Base-by-base conservation (phyloP, 2,329 filamentous ascomycete genomes). In the Sporothrix dimorphospora region DNA sequence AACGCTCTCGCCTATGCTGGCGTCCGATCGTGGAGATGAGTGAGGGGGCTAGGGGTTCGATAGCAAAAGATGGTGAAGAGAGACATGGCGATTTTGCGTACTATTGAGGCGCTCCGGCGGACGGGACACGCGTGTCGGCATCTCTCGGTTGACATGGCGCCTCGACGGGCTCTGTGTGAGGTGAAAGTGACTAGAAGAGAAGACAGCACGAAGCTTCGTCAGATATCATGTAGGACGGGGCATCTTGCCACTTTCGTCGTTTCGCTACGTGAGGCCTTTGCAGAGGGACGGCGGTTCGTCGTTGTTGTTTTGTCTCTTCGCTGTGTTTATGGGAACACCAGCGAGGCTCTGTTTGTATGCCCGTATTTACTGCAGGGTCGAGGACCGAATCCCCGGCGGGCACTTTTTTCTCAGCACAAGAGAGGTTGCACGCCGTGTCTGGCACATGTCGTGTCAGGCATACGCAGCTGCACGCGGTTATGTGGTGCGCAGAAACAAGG, bases 401-500 rank as follows among this genome's bases (percentile, higher is more conserved):
- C 55, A 40, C 42, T 30, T 24, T 38, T 14, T 0, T 14, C 1
- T 11, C 30, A 59, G 55, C 55, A 59, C 51, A 27, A 4, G 49
- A 16, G 2, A 45, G 9, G 9, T 12, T 45, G n/a, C 40, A 63
- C 61, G 8, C 9, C 16, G n/a, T 47, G 40, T 65, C 59, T 49
- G 45, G 57, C 59, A 65, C 45, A 55, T 66, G 69, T 66, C 21
- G 57, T 71, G 59, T 45, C 59, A 45, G 30, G 34, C 69, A 66
- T 11, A 42, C 9, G 27, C 16, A 24, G 51, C 3, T 45, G 27
- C 38, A 38, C 59, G 16, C 59, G 59, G 38, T 9, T 24, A 9
- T 38, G 16, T 16, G 30, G 30, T 59, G 51, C 12, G 21, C 30
- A n/a, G n/a, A n/a, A n/a, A n/a, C n/a, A n/a, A n/a, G n/a, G n/a